Percentiles rank a stretch among this genome's conserved stretches.
Evolutionary conservation across 805 yeast genomes (phyloP).

Genomic region (Starmera dryadoides): DNA sequence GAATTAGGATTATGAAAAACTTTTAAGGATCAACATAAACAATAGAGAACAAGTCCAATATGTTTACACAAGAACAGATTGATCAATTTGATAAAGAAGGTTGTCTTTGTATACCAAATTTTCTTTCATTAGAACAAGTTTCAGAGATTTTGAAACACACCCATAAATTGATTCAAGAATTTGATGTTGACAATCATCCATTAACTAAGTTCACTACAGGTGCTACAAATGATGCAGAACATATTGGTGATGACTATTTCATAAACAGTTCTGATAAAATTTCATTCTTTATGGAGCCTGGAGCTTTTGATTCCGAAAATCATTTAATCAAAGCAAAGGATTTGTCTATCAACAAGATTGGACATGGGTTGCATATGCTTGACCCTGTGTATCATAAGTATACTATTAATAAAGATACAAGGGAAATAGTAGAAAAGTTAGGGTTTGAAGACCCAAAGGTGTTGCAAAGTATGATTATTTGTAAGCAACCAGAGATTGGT

Average conservation of each 20-base stretch:
- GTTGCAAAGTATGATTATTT: constrained; percentile 71
- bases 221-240: constrained; percentile 34
- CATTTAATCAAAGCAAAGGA: constrained; percentile 43
- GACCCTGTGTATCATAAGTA: constrained; percentile 40
- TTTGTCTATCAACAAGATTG: constrained; percentile 65
- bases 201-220: constrained; percentile 62
- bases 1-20: no score
- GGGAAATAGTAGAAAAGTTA: constrained; percentile 43
- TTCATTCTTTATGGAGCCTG: constrained; percentile 63
- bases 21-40: no score
- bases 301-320: constrained; percentile 53
- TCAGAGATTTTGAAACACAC: constrained; percentile 34
- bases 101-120: constrained; percentile 51
- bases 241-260: constrained; percentile 70
- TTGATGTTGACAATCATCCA: constrained; percentile 56
- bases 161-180: constrained; percentile 33
- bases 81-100: constrained; percentile 48
- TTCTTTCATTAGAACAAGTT: constrained; percentile 37
- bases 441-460: constrained; percentile 60
- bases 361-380: constrained; percentile 70
- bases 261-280: constrained; percentile 63
- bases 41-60: no score
- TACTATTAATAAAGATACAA: constrained; percentile 45
- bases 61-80: constrained; percentile 38
- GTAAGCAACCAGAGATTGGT: constrained; percentile 70